Conservation (phyloP, 176 grass and related monocot genomes). For the Luzula sylvatica region DNA sequence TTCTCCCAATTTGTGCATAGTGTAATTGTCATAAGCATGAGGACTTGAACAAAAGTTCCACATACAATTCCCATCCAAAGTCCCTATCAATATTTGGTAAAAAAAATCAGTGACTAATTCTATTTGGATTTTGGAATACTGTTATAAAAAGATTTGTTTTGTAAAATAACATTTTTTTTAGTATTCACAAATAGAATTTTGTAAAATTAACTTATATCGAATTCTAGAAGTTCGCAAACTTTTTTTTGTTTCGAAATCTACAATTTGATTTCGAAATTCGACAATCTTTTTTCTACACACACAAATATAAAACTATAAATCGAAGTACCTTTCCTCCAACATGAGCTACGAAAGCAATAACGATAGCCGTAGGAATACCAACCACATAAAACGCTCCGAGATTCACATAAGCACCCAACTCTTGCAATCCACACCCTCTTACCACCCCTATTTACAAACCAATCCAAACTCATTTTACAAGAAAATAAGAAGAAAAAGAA, state of each 20-base stretch:
- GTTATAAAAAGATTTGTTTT: too few species aligned
- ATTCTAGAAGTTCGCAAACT: too few species aligned
- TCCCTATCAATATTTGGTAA: too few species aligned
- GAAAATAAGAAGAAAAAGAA: too few species aligned
- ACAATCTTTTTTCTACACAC: too few species aligned
- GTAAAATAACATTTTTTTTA: too few species aligned
- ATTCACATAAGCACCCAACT: constrained; percentile 57
- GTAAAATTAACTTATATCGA: neutral
- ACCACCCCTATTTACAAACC: constrained; percentile 37
- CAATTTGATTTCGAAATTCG: too few species aligned
- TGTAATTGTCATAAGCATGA: constrained; percentile 34
- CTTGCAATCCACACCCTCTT: constrained; percentile 76
- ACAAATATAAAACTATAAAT: too few species aligned
- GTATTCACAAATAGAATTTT: too few species aligned
- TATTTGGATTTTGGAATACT: too few species aligned
- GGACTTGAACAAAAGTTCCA: constrained; percentile 41
- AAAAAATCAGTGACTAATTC: too few species aligned
- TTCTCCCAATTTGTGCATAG: constrained; percentile 53
- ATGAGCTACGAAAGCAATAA: constrained; percentile 56
- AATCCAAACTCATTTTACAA: neutral
- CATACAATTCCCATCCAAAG: constrained; percentile 73
- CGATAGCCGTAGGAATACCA: constrained; percentile 42
- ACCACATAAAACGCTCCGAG: constrained; percentile 53
- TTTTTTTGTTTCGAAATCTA: too few species aligned
- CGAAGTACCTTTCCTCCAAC: constrained; percentile 39